Percentiles rank a stretch among this genome's conserved stretches.
phyloP scores from a whole-genome alignment of 768 basidiomycete genomes.

The Boletus vinaceobasis region DNA sequence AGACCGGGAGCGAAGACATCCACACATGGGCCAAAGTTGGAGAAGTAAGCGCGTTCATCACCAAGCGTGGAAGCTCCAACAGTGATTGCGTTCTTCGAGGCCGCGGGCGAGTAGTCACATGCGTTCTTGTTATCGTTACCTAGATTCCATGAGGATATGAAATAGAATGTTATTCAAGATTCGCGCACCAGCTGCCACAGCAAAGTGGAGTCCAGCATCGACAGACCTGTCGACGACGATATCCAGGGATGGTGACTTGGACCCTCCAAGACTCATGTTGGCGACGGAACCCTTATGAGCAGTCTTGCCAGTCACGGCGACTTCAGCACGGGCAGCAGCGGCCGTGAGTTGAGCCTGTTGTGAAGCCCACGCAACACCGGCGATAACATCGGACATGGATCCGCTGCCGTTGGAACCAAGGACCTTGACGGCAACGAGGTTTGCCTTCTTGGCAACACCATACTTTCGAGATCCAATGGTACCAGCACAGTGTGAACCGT shows the following conservation, averaged over 20 bases:
- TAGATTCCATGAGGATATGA: constrained; percentile 21
- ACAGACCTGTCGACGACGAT: constrained; percentile 84
- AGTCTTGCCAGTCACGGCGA: constrained; percentile 70
- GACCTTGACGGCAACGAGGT: constrained; percentile 88
- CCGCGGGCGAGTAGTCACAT: constrained; percentile 91
- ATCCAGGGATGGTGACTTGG: constrained; percentile 84
- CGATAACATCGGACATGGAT: constrained; percentile 90
- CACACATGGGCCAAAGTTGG: constrained; percentile 88
- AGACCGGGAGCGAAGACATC: constrained; percentile 91
- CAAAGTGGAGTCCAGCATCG: constrained; percentile 83
- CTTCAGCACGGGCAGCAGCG: constrained; percentile 59
- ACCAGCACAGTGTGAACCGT: constrained; percentile 93
- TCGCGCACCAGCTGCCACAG: constrained; percentile 88
- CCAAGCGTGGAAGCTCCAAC: constrained; percentile 86
- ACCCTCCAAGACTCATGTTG: constrained; percentile 98
- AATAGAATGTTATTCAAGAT: neutral
- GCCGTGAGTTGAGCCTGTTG: constrained; percentile 50
- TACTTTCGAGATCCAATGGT: constrained; percentile 93
- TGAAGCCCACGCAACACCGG: constrained; percentile 82
- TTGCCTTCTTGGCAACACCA: constrained; percentile 93
- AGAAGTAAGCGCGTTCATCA: constrained; percentile 87
- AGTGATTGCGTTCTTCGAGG: constrained; percentile 84
- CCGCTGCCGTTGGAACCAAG: constrained; percentile 94
- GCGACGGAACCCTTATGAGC: constrained; percentile 91
- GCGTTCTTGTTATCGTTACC: constrained; percentile 86